A percentile compares a stretch with the other conserved stretches of the same genome.
phyloP scores from a whole-genome alignment of 2,329 filamentous ascomycete species.

The Graphiopsis chlorocephala region DNA sequence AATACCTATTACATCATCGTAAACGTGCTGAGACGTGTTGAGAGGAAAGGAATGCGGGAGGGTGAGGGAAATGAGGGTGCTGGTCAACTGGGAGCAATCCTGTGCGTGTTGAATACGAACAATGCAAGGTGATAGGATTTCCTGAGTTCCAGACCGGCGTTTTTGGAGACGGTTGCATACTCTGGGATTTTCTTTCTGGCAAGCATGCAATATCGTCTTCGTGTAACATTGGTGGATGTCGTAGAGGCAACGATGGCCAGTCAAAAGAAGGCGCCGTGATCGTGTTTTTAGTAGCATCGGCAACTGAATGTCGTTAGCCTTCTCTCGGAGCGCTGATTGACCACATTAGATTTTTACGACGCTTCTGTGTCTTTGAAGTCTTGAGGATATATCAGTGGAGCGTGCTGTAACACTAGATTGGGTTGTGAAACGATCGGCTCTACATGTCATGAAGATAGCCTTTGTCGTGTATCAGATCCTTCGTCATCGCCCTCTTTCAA shows the following conservation, averaged over 20 bases:
- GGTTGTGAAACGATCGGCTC: background rate
- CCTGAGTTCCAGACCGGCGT: background rate
- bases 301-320: background rate
- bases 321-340: background rate
- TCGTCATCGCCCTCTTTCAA: background rate
- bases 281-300: background rate
- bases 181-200: background rate
- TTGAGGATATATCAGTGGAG: background rate
- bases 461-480: background rate
- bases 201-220: background rate
- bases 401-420: background rate
- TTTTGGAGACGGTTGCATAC: background rate
- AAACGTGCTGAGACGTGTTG: conserved; percentile 9
- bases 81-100: conserved; percentile 4
- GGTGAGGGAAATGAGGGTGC: conserved; percentile 12
- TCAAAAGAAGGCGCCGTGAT: background rate
- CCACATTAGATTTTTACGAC: background rate
- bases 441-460: background rate
- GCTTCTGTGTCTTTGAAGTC: background rate
- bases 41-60: conserved; percentile 11
- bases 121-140: background rate
- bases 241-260: background rate
- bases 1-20: conserved; percentile 8
- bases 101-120: background rate
- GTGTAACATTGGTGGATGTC: background rate